Evolutionary conservation across 164 flowering plant genomes (phyloP).

Genomic region (Sedum album): DNA sequence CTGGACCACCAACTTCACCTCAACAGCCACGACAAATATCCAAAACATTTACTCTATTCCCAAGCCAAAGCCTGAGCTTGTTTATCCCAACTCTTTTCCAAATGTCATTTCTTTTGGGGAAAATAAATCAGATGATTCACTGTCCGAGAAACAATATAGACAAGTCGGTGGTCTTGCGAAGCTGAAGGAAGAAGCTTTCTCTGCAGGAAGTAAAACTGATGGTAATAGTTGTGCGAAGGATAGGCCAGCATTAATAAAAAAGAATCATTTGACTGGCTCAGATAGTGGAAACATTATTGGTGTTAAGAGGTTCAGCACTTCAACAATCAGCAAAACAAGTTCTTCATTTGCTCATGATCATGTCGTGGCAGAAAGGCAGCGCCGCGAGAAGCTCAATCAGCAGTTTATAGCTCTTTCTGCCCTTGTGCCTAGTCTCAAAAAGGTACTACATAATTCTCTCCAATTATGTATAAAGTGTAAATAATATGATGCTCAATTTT

Average conservation of each 20-base stretch:
- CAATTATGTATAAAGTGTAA: background rate
- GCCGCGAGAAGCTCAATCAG: slow-evolving; percentile 41
- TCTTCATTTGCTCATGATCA: slow-evolving; percentile 28
- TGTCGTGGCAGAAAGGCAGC: slow-evolving; percentile 39
- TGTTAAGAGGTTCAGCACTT: slow-evolving; percentile 7
- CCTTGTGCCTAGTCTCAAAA: slow-evolving; percentile 41
- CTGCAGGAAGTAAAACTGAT: background rate
- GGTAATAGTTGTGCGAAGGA: background rate
- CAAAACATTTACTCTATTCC: background rate
- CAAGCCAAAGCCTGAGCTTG: background rate
- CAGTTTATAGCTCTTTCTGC: slow-evolving; percentile 39
- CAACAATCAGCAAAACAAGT: slow-evolving; percentile 6
- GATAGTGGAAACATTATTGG: slow-evolving; percentile 15
- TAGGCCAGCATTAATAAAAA: background rate
- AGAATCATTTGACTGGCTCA: background rate
- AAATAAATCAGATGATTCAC: background rate
- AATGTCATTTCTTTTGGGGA: slow-evolving; percentile 1
- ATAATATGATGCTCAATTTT: background rate
- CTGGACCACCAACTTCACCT: background rate
- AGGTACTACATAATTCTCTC: slow-evolving; percentile 15
- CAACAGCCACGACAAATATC: background rate
- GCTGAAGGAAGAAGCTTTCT: background rate
- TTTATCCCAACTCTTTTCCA: background rate
- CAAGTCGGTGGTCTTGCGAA: background rate
- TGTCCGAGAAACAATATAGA: background rate